Evolutionary conservation across 768 basidiomycete species (phyloP), one percentile per base, ranked within the genome.

Genomic region (Hebeloma cylindrosporum): DNA sequence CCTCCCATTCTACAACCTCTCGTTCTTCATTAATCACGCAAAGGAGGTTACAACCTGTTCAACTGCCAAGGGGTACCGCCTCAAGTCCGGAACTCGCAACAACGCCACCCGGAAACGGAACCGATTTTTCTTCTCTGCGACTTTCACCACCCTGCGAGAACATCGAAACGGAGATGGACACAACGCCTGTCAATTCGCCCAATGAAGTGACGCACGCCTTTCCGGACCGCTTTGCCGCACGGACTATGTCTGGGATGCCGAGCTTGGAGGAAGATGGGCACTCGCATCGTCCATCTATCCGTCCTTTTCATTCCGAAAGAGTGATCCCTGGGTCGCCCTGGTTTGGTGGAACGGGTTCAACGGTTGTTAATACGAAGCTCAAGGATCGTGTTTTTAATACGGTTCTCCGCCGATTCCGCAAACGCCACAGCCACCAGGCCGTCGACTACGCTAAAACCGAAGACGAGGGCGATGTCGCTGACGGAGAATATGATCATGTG

Each of bases 351-450:
- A 88, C 85, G 2, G 95, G 95, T 1, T 91, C 88, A 10, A 98
- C 96, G 4, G 78, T 84, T 41, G 93, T 97, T 48, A 98, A 99
- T 64, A 92, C 88, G 28, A 89, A 82, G 62, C 71, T 99, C 46
- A 94, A 93, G 66, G 93, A 98, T 59, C 93, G 95, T 55, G 92
- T 99, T 34, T 95, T 99, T 61, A 88, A 81, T 48, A 88, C 89
- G 13, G 82, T 98, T 23, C 70, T 97, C 50, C 81, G 83, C 36
- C 75, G 88, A 46, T 79, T 92, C 46, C 75, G 78, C 28, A 78
- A 79, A 52, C 78, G 78, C 25, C 67, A 70, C 7, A 71, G 65
- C 30, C 70, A 69, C 17, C 63, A 69, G 22, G 64, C 64, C 53
- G 58, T 58, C 9, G 60, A 68, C 30, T 67, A 58, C 27, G 60